phyloP scores from a whole-genome alignment of 169 alveolate genomes.

The Plasmodium gonderi region DNA sequence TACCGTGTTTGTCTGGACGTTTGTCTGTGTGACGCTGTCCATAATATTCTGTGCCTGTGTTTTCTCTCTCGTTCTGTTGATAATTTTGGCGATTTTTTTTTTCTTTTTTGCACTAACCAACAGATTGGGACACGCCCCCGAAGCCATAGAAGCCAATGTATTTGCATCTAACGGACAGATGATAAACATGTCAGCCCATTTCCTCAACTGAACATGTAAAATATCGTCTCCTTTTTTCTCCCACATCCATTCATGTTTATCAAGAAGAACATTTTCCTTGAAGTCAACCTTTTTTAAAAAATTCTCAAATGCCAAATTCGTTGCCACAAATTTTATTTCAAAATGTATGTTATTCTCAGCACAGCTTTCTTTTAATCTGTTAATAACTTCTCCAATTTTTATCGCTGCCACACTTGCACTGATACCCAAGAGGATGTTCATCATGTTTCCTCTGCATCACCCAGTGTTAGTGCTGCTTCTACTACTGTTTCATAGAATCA shows the following conservation, averaged over 20 bases:
- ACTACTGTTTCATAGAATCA: too few species aligned
- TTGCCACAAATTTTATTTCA: slow-evolving; percentile 78
- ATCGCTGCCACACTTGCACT: slow-evolving; percentile 93
- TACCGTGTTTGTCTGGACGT: too few species aligned
- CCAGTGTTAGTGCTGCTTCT: too few species aligned
- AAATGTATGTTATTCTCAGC: slow-evolving; percentile 28
- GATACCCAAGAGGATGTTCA: slow-evolving; percentile 86
- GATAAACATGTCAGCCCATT: slow-evolving; percentile 91
- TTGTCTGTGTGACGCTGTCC: too few species aligned
- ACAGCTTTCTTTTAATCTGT: slow-evolving; percentile 51
- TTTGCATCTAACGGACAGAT: slow-evolving; percentile 96
- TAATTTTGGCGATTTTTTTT: too few species aligned
- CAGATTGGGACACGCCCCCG: slow-evolving; percentile 94
- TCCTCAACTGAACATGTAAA: slow-evolving; percentile 82
- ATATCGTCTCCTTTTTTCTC: slow-evolving; percentile 82
- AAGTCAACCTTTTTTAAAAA: slow-evolving; percentile 74
- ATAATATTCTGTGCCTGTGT: not conserved
- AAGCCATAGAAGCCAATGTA: slow-evolving; percentile 92
- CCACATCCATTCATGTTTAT: slow-evolving; percentile 88
- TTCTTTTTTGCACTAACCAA: slow-evolving; percentile 77
- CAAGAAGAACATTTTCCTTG: slow-evolving; percentile 57
- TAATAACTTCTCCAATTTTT: slow-evolving; percentile 83
- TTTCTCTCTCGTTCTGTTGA: not conserved
- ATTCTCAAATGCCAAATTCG: slow-evolving; percentile 75
- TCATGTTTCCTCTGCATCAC: too few species aligned